Evolutionary conservation across 352 stramenopile genomes (phyloP), one percentile per base, ranked within the genome.

Genomic region (Phytophthora foliorum): DNA sequence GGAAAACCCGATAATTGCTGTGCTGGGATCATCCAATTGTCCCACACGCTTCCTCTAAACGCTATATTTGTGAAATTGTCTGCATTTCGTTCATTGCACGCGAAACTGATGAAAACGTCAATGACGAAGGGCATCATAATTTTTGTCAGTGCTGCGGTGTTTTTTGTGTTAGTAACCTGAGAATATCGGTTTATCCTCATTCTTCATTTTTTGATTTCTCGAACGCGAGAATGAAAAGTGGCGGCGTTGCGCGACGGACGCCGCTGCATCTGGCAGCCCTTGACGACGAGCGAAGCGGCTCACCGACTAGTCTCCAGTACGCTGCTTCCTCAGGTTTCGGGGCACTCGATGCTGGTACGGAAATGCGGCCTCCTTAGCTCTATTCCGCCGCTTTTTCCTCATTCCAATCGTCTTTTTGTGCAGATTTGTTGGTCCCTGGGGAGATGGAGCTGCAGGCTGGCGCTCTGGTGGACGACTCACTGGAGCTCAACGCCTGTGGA

Each of bases 401-500:
- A 19, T 44, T 45, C 34, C 34, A 24, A 49, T 50, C 11, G 11
- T 16, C 11, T 60, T 16, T 25, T 31, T 42, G 24, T 17, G 17
- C 25, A 70, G 67, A 74, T 24, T 59, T 74, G 14, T 42, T 70
- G 7, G 59, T 54, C 4, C 45, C 53, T 36, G 66, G 38, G 32
- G 58, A 74, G 19, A 57, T 74, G 54, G 59, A 74, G 38, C 60
- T 74, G 8, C 44, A 65, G 2, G 29, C 42, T 14, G 58, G 32
- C 1, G 16, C 58, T 0, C 9, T 69, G 14, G 59, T 45, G 29
- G 59, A 69, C 17, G 59, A 34, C 7, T 39, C 59, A 5, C 66
- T 74, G 21, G 22, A 69, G 31, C 19, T 74, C 2, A 74, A 65
- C 24, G 39, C 22, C 6, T 61, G 22, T 31, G 65, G 65, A 11